phyloP scores from a whole-genome alignment of 2,329 filamentous ascomycete genomes.

The Trichoderma simmonsii region DNA sequence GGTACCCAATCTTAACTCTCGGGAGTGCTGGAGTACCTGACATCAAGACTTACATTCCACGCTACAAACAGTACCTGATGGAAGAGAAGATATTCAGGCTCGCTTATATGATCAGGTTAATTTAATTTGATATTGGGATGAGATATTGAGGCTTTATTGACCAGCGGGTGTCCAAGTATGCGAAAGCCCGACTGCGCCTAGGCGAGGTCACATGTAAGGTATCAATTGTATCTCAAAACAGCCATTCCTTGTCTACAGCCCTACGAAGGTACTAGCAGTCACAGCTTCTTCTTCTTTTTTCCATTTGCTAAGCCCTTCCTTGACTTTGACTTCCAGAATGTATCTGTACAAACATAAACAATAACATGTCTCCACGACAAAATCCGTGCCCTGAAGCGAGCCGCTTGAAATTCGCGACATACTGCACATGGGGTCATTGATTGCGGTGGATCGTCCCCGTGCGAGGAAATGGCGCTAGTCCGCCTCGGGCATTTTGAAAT shows the following conservation, averaged over 20 bases:
- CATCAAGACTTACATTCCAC: not conserved
- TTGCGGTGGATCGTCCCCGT: slow-evolving; percentile 4
- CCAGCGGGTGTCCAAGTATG: not conserved
- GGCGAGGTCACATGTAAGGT: too few relatives aligned
- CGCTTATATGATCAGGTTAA: not conserved
- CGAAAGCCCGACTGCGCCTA: not conserved
- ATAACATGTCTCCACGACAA: not conserved
- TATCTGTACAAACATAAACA: not conserved
- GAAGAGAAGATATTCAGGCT: not conserved
- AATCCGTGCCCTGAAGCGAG: not conserved
- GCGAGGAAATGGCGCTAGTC: not conserved
- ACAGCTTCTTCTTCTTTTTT: not conserved
- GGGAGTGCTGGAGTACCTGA: not conserved
- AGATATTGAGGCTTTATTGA: not conserved
- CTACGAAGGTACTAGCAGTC: not conserved
- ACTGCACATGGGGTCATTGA: not conserved
- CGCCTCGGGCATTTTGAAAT: not conserved
- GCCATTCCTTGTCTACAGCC: not conserved
- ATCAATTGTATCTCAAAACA: not conserved
- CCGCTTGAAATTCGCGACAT: not conserved
- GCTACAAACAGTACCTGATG: not conserved
- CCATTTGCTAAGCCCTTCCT: not conserved
- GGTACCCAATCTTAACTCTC: not conserved
- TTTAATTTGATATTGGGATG: not conserved
- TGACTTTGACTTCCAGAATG: not conserved